These are phyloP conservation scores for Sesbania bispinosa DNA, from an alignment of 306 rosid species.

Conservation along the genomic window DNA sequence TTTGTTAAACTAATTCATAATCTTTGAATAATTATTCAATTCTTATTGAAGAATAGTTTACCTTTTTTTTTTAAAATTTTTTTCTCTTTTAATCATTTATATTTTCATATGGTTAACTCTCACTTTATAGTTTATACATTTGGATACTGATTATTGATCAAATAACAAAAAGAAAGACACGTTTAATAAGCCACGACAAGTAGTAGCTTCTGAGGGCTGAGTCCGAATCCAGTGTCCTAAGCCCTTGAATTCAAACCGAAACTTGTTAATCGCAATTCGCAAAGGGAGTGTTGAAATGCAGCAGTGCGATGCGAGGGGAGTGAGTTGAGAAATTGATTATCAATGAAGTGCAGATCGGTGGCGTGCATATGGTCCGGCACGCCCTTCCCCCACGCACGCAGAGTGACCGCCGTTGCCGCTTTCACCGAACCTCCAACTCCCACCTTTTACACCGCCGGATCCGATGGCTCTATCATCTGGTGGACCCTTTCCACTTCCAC, in stretches of 20 bases:
- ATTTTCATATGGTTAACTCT: too few relatives aligned
- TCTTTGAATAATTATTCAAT: too few relatives aligned
- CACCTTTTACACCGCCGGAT: conserved; percentile 85
- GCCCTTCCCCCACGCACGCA: conserved; percentile 58
- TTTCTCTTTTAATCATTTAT: too few relatives aligned
- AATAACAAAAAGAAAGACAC: neutral
- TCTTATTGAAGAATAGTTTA: too few relatives aligned
- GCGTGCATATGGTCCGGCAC: conserved; percentile 83
- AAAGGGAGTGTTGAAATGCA: too few relatives aligned
- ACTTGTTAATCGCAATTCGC: neutral
- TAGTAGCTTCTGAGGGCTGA: neutral
- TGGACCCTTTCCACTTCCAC: conserved; percentile 56
- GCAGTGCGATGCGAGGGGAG: neutral
- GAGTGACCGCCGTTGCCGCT: conserved; percentile 64
- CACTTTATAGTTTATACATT: too few relatives aligned
- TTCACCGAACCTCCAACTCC: conserved; percentile 55
- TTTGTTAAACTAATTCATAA: too few relatives aligned
- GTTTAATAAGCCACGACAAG: neutral
- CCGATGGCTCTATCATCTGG: conserved; percentile 96
- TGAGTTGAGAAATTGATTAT: neutral
- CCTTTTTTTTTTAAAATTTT: too few relatives aligned
- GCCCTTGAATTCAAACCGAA: neutral
- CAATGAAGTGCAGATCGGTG: conserved; percentile 89
- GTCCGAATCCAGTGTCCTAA: neutral
- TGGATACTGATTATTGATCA: too few relatives aligned